Evolutionary conservation across 495 filamentous ascomycete genomes (phyloP), one percentile per base, ranked within the genome.

Genomic region (Penicillium antarcticum): DNA sequence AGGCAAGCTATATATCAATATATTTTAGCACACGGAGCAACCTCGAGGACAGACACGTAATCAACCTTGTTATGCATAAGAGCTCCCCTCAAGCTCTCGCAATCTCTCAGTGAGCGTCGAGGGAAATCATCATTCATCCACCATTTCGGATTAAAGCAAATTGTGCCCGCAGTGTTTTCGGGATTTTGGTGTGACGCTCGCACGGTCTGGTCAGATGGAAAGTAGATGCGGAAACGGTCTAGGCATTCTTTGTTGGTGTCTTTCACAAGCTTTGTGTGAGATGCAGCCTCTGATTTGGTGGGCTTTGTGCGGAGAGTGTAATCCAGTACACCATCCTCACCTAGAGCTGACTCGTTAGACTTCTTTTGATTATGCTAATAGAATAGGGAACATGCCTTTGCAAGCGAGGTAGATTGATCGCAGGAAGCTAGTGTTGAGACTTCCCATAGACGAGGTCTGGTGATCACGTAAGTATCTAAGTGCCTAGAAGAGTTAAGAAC

Each of bases 41-140:
- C 21, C 1, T 5, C 8, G 0, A 2, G 29, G 35, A 6, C 32
- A 10, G 29, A 2, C 16, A 3, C 9, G 32, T 32, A 18, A 36
- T 49, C 39, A 56, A 80, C 80, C 69, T 98, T 98, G 63, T 83
- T 92, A 69, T 98, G 94, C 78, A 95, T 92, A 49, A 98, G 71
- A 9, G 95, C 54, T 1, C 87, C 35, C 12, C 92, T 68, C 14
- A 68, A 66, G 45, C 87, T 95, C 38, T 76, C 68, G 62, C 87
- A 92, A 53, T 98, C 91, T 14, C 81, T 80, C 53, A 97, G 58
- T 0, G 88, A 58, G n/a, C 75, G 56, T 13, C 74, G 73, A 0
- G 94, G 92, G 55, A 97, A 97, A 0, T 70, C 77, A 0, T 67
- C 48, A 0, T 74, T 63, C 7, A 84, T 67, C 73, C 83, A 96